phyloP scores from a whole-genome alignment of 108 stramenopile species.

The Cylindrotheca fusiformis region DNA sequence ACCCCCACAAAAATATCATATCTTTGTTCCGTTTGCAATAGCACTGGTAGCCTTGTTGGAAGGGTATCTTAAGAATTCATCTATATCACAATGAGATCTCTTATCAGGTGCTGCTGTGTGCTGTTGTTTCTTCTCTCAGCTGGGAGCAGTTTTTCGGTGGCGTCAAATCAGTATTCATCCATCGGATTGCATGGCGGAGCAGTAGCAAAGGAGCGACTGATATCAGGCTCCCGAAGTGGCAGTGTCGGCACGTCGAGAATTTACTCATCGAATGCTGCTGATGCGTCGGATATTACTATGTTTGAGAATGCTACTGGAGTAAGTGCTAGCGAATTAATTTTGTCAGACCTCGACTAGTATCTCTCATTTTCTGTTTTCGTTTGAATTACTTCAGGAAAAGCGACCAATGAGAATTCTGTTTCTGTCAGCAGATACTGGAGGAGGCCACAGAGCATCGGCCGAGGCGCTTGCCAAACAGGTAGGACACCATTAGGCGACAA shows the following conservation, averaged over 20 bases:
- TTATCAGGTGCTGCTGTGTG: too few species aligned
- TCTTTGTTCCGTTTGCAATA: background rate
- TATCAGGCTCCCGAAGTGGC: too few species aligned
- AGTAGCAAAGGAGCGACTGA: too few species aligned
- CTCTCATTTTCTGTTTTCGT: too few species aligned
- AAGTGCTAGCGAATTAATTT: too few species aligned
- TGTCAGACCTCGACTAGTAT: too few species aligned
- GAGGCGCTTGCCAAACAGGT: constrained; percentile 84
- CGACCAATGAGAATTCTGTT: constrained; percentile 83
- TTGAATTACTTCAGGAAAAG: too few species aligned
- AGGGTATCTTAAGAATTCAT: too few species aligned
- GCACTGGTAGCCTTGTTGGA: background rate
- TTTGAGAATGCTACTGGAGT: background rate
- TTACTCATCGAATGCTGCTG: too few species aligned
- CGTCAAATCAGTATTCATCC: constrained; percentile 6
- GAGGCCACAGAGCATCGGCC: constrained; percentile 96
- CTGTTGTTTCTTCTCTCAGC: constrained; percentile 3
- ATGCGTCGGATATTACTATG: background rate
- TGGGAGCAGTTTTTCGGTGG: constrained; percentile 3
- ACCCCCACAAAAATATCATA: too few species aligned
- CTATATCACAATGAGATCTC: too few species aligned
- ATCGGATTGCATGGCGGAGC: background rate
- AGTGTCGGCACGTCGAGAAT: too few species aligned
- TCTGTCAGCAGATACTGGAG: constrained; percentile 95
- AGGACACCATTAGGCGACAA: background rate